These are phyloP conservation scores for Claviceps sp. DNA, from an alignment of 2,329 filamentous ascomycete genomes.

Conservation along the genomic window DNA sequence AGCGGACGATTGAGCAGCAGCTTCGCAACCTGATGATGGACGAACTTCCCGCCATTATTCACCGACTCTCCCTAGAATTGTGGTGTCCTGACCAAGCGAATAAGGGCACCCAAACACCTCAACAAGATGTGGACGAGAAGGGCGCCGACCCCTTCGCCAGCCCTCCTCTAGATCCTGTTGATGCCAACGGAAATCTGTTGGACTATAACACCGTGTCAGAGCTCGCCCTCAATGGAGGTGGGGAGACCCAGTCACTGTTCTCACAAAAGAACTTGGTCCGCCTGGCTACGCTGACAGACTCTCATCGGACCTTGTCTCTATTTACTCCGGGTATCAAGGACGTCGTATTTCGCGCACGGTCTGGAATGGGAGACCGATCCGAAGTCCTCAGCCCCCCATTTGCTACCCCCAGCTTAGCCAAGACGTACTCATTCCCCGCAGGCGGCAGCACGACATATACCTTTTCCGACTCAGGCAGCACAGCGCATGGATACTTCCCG, in stretches of 20 bases:
- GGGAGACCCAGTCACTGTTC: slow-evolving; percentile 79
- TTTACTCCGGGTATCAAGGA: slow-evolving; percentile 87
- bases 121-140: slow-evolving; percentile 39
- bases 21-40: slow-evolving; percentile 94
- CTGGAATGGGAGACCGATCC: slow-evolving; percentile 58
- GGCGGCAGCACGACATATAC: slow-evolving; percentile 55
- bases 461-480: slow-evolving; percentile 57
- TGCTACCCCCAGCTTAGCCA: slow-evolving; percentile 40
- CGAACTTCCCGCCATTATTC: slow-evolving; percentile 90
- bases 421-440: slow-evolving; percentile 47
- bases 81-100: slow-evolving; percentile 73
- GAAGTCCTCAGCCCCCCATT: slow-evolving; percentile 40
- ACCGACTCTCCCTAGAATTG: slow-evolving; percentile 73
- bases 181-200: slow-evolving; percentile 63
- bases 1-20: slow-evolving; percentile 90
- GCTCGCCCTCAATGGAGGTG: slow-evolving; percentile 63
- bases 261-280: slow-evolving; percentile 88
- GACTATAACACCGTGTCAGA: slow-evolving; percentile 64
- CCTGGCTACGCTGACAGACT: slow-evolving; percentile 70
- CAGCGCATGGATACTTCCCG: slow-evolving; percentile 46
- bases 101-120: slow-evolving; percentile 33
- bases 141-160: slow-evolving; percentile 70
- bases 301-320: slow-evolving; percentile 77
- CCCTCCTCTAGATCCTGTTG: slow-evolving; percentile 69
- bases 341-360: slow-evolving; percentile 86